Base-by-base conservation (phyloP, 1,139 yeast species). In the Pneumocystis jirovecii region DNA sequence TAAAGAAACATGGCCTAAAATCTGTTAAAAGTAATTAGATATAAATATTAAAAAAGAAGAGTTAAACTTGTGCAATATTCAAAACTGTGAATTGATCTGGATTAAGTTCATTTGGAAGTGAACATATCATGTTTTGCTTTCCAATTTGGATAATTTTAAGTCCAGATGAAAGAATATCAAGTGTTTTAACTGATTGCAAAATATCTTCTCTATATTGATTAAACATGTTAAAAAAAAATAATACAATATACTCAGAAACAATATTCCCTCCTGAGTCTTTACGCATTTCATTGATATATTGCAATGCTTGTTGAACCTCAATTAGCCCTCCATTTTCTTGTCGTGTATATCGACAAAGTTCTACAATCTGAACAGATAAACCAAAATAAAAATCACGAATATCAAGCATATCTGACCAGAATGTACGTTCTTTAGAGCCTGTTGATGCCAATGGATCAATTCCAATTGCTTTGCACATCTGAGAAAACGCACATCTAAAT, bases 241-340 rank as follows among this genome's bases (percentile, higher is more conserved):
- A 31, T 29, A 15, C 2, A 7, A 15, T 61, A 15, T 64, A 31
- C 64, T 64, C 65, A 15, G 61, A 45, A 1, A 67, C 64, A 61
- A 42, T 45, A 15, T 73, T n/a, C 79, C 78, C 8, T 74, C 75
- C 31, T 78, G 57, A 70, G 61, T 66, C 68, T 70, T 19, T 68
- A 61, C 61, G 66, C 44, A 73, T 76, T 19, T 63, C 60, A 60
- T 68, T 69, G 31, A 70, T 40, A 39, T 61, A 45, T n/a, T 59
- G 70, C 25, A 77, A 70, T 34, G 89, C 76, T 68, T 87, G 95
- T 61, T 82, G 79, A 62, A 87, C 76, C 0, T 88, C 77, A 5
- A 89, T 82, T 42, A 89, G 77, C 0, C 96, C 96, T 2, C 96
- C 96, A 72, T 88, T 89, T 66, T 85, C 76, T 67, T 82, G 85